A percentile compares a stretch with the other conserved stretches of the same genome.
Conservation (phyloP, 192 early-diverging fungal genomes). For the Coemansia sp. region DNA sequence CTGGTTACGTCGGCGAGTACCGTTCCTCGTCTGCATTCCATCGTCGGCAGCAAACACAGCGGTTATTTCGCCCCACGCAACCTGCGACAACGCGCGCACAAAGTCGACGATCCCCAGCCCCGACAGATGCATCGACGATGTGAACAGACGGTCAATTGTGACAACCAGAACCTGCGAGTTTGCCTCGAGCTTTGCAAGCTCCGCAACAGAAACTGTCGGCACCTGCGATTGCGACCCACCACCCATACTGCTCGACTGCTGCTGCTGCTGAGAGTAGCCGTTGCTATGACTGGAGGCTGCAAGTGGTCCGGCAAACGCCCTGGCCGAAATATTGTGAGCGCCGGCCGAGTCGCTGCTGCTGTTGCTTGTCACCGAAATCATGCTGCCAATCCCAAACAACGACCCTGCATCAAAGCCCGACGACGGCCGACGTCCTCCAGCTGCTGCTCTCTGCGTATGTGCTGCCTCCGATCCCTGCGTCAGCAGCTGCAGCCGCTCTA, state of each 20-base stretch:
- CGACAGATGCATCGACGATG: slow-evolving; percentile 73
- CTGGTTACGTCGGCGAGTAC: neutral
- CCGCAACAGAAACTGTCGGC: slow-evolving; percentile 67
- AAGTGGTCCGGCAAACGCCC: slow-evolving; percentile 67
- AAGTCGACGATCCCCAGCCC: slow-evolving; percentile 86
- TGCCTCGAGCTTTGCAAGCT: slow-evolving; percentile 64
- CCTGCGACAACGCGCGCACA: slow-evolving; percentile 78
- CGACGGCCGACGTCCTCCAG: slow-evolving; percentile 3
- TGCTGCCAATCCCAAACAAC: slow-evolving; percentile 27
- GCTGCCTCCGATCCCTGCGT: slow-evolving; percentile 41
- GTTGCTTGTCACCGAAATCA: slow-evolving; percentile 11
- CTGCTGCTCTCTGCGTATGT: neutral
- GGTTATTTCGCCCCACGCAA: slow-evolving; percentile 84
- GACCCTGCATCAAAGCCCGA: slow-evolving; percentile 14
- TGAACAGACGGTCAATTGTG: slow-evolving; percentile 84
- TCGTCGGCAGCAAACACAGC: slow-evolving; percentile 14
- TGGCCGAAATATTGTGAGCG: slow-evolving; percentile 34
- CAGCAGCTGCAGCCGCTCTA: slow-evolving; percentile 81
- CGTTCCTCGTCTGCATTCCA: neutral
- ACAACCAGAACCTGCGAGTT: slow-evolving; percentile 74
- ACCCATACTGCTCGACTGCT: slow-evolving; percentile 58
- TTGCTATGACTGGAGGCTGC: slow-evolving; percentile 22
- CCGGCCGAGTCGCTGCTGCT: slow-evolving; percentile 1
- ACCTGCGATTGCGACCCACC: neutral
- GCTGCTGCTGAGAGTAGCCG: slow-evolving; percentile 21